Base-by-base conservation (phyloP, 345 rosid species). In the Microcos paniculata region DNA sequence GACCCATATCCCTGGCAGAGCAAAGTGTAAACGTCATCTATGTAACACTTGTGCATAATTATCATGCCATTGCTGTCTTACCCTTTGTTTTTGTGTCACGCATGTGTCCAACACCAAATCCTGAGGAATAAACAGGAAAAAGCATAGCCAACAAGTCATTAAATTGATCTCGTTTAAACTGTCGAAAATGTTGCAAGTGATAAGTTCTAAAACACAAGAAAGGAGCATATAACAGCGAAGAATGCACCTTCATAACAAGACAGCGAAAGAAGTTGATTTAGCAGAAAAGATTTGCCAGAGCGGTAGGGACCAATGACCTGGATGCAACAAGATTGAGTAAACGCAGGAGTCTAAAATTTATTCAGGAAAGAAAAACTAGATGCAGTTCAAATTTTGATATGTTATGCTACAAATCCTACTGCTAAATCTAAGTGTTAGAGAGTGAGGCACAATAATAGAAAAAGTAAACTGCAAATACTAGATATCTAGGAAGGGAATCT, bases 101-200 rank as follows among this genome's bases (percentile, higher is more conserved):
- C 99, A 96, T 94, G 84, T 96, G 99, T 45, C 99, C 99, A 82
- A 96, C 99, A 71, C 99, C 99, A 88, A 96, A 96, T 57, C 99
- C 99, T 96, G 89, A 62, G 40, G 76, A 19, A 40, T 15, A 33
- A 23, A 67, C n/a, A 69, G n/a, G 45, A 46, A 53, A 80, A 56
- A 65, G 65, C 48, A 59, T 49, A 28, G 70, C 33, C 10, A 65
- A 73, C 30, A 70, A 38, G 77, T 68, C 6, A 52, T 33, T 24
- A 59, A 76, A 73, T 61, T 76, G 78, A 73, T 77, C 72, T 43
- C 55, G 73, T 33, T 56, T 46, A 64, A 66, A 72, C 33, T 46
- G 45, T 11, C 28, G 49, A 19, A 62, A 55, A 46, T 49, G 30
- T 61, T 72, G n/a, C 76, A 38, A 15, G 31, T 26, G 49, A 77